A percentile compares a stretch with the other conserved stretches of the same genome.
Evolutionary conservation across 306 rosid species (phyloP).

Genomic region (Acacia acuminata): DNA sequence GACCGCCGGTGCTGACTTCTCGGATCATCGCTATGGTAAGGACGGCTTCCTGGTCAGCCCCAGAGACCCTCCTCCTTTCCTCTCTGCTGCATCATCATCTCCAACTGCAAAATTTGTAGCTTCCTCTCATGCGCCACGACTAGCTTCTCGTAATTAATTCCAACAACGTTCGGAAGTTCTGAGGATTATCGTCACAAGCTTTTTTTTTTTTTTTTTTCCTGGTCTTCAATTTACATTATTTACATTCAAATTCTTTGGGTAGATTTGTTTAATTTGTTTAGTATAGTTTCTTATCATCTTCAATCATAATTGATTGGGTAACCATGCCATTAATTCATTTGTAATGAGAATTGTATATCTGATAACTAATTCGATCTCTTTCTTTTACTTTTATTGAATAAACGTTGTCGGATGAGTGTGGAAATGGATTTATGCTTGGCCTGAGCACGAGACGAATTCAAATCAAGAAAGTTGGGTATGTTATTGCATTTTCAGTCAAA

Average conservation of each 20-base stretch:
- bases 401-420: not conserved
- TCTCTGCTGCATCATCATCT: not conserved
- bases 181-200: not conserved
- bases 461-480: not conserved
- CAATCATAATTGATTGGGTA: not conserved
- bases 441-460: not conserved
- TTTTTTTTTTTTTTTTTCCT: too few relatives aligned
- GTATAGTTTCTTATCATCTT: not conserved
- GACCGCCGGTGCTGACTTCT: conserved; percentile 1
- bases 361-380: not conserved
- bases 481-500: not conserved
- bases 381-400: not conserved
- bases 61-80: not conserved
- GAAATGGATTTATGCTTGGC: too few relatives aligned
- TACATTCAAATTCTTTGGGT: not conserved
- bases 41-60: conserved; percentile 11
- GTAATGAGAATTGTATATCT: not conserved
- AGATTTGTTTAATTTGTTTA: not conserved
- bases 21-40: conserved; percentile 8
- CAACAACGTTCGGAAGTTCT: conserved; percentile 25
- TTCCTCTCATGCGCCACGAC: not conserved
- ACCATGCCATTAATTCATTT: not conserved
- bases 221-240: not conserved
- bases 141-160: not conserved
- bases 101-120: not conserved